Evolutionary conservation across 805 yeast species (phyloP), one percentile per base, ranked within the genome.

Genomic region (Ogataea corticis): DNA sequence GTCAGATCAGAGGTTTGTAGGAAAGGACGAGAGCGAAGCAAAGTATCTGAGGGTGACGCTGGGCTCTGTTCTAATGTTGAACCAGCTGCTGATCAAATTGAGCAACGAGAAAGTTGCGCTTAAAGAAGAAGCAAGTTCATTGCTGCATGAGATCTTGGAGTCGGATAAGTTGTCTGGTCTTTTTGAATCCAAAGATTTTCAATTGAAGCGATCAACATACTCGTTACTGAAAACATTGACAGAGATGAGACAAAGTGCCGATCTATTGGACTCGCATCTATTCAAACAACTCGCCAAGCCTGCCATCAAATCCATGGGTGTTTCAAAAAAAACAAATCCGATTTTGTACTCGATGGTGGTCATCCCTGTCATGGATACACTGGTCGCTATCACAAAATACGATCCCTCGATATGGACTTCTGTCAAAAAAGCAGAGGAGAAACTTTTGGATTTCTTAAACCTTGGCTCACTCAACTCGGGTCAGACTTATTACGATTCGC

Each of bases 1-100:
- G 16, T 81, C 91, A 2, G 97, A 91, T 56, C 85, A 83, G 57
- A 71, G 96, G 44, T 81, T 79, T 54, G 76, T 82, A 15, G 74
- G 80, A 3, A 75, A 75, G 39, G 87, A 82, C 36, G 96, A 89
- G 48, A 75, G 87, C 0, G 69, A 70, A 23, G 65, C 80, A 15
- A 87, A 87, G 59, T 87, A 81, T 57, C 70, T 72, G 23, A 68
- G 95, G 46, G 72, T 83, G 2, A 57, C 80, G 13, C 71, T 73
- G 30, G 68, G 81, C 6, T 66, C 82, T 1, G 53, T 86, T 7
- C 66, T 66, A 35, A 65, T 84, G 62, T 56, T 83, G n/a, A 68
- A 65, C 7, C 54, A 52, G 23, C 18, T 50, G 4, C 19, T 63
- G 10, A 14, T 46, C 12, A 48, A 47, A 25, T 21, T 41, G 2